A percentile compares a stretch with the other conserved stretches of the same genome.
Evolutionary conservation across 1,284 basidiomycete genomes (phyloP).

Genomic region (Microbotryum violaceum): DNA sequence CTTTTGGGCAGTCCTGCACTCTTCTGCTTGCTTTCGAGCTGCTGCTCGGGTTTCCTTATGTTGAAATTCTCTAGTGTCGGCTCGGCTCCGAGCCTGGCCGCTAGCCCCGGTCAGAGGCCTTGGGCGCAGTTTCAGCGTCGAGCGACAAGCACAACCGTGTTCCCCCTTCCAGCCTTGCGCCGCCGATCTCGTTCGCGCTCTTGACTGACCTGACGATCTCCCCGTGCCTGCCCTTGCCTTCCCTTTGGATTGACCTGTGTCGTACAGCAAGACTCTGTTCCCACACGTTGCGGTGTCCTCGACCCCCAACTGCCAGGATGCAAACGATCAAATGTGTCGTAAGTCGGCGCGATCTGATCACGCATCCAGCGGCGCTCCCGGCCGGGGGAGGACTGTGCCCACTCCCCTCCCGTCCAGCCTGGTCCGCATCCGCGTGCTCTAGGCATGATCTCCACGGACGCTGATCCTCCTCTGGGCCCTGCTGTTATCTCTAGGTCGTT

Average conservation of each 20-base stretch:
- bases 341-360: not conserved
- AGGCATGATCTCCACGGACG: not conserved
- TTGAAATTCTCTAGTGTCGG: too few relatives aligned
- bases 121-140: too few relatives aligned
- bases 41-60: too few relatives aligned
- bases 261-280: too few relatives aligned
- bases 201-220: not conserved
- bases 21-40: too few relatives aligned
- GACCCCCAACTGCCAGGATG: constrained; percentile 49
- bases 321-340: constrained; percentile 92
- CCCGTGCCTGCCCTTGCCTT: not conserved
- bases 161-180: not conserved
- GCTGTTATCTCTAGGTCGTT: constrained; percentile 53
- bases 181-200: constrained; percentile 16
- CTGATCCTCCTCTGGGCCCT: not conserved
- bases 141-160: too few relatives aligned
- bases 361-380: not conserved
- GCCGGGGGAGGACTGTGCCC: not conserved
- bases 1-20: too few relatives aligned
- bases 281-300: too few relatives aligned
- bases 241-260: too few relatives aligned
- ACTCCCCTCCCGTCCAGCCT: not conserved
- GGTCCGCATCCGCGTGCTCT: not conserved
- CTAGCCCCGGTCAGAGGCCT: too few relatives aligned
- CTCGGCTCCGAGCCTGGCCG: too few relatives aligned